Evolutionary conservation across 2,329 filamentous ascomycete species (phyloP).

Genomic region (Sclerotinia spermophila): DNA sequence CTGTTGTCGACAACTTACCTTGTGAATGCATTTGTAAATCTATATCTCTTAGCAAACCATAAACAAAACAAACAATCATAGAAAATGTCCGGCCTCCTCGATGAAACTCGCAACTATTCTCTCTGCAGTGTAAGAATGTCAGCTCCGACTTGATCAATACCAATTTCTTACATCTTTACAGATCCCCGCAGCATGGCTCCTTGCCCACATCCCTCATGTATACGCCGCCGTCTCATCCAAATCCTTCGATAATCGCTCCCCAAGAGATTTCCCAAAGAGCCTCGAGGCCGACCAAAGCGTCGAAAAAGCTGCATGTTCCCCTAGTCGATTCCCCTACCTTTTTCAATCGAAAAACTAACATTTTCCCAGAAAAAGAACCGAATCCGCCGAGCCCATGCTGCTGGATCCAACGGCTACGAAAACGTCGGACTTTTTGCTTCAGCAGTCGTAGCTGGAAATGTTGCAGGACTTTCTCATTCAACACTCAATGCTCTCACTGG

Average conservation of each 20-base stretch:
- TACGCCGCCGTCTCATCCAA: background rate
- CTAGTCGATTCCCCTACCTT: background rate
- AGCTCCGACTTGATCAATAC: background rate
- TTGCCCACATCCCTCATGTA: background rate
- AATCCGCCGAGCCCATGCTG: constrained; percentile 39
- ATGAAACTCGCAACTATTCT: constrained; percentile 3
- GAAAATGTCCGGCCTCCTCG: constrained; percentile 1
- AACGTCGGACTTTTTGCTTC: constrained; percentile 41
- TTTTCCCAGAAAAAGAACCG: constrained; percentile 32
- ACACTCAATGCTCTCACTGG: constrained; percentile 26
- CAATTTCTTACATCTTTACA: background rate
- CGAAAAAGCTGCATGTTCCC: background rate
- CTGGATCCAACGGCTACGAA: constrained; percentile 40
- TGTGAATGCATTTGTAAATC: too few relatives aligned
- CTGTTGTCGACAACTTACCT: background rate
- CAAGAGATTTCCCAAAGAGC: background rate
- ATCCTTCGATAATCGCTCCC: background rate
- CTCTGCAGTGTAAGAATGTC: constrained; percentile 4
- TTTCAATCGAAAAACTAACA: background rate
- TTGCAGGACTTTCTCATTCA: constrained; percentile 32
- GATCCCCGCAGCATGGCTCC: constrained; percentile 6
- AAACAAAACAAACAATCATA: background rate
- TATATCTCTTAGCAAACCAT: background rate
- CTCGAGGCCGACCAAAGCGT: constrained; percentile 2
- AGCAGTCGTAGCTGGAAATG: constrained; percentile 40